Conservation (phyloP, 164 flowering plant genomes). For the Taxillus chinensis region DNA sequence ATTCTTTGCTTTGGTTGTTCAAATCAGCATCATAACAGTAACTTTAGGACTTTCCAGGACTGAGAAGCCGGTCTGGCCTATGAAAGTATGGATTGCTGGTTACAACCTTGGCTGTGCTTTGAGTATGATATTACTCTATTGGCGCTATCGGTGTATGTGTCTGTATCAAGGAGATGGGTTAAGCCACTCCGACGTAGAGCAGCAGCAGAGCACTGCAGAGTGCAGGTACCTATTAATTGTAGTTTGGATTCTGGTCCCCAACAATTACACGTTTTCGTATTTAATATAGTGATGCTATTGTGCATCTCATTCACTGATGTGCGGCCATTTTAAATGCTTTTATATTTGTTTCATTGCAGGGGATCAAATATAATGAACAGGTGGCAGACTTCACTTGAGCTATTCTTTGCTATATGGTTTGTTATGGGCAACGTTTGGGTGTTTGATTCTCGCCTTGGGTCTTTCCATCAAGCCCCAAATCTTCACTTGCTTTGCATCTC, state of each 20-base stretch:
- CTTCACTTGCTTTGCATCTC: slow-evolving; percentile 69
- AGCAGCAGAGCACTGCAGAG: slow-evolving; percentile 48
- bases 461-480: slow-evolving; percentile 59
- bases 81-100: slow-evolving; percentile 77
- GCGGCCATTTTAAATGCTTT: too few relatives aligned
- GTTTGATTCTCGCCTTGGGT: slow-evolving; percentile 66
- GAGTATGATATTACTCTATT: slow-evolving; percentile 48
- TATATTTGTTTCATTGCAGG: slow-evolving; percentile 21
- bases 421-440: slow-evolving; percentile 99
- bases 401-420: slow-evolving; percentile 96
- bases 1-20: slow-evolving; percentile 49
- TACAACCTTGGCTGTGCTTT: slow-evolving; percentile 67
- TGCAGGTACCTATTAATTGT: slow-evolving; percentile 37
- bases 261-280: too few relatives aligned
- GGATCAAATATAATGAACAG: slow-evolving; percentile 48
- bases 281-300: too few relatives aligned
- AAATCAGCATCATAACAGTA: slow-evolving; percentile 38
- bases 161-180: slow-evolving; percentile 25
- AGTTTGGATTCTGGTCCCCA: too few relatives aligned
- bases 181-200: slow-evolving; percentile 36
- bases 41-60: slow-evolving; percentile 40
- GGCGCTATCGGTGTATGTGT: slow-evolving; percentile 50
- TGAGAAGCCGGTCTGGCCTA: slow-evolving; percentile 86
- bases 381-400: slow-evolving; percentile 65
- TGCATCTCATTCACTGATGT: too few relatives aligned